Evolutionary conservation across 2,329 filamentous ascomycete species (phyloP), one percentile per base, ranked within the genome.

Genomic region (Alternaria gansuensis): DNA sequence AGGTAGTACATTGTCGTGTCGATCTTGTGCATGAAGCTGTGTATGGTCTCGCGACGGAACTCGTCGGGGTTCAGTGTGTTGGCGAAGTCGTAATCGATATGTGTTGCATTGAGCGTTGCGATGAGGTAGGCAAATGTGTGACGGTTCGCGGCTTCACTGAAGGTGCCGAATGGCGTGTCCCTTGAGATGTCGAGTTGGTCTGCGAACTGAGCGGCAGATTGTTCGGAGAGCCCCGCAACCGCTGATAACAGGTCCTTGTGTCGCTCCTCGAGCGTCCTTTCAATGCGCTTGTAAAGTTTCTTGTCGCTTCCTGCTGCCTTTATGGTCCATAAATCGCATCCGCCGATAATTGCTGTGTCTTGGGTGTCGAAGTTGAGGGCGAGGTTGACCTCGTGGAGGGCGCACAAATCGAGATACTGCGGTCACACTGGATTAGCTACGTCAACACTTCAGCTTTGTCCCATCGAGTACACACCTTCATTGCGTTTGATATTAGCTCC

Each of bases 21-120:
- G 59, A 99, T 86, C 53, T 88, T 92, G 70, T 90, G 90, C 86
- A 96, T 96, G 58, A 97, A 91, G 23, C 86, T 85, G 62, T 90
- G 88, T 63, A 88, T 91, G 59, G 89, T 85, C 81, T 97, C 93
- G 64, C 90, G 89, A 68, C 89, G 90, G 77, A 99, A 99, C 76
- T 99, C 95, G 34, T 89, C 86, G 0, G 95, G 93, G 36, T 93
- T 89, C 58, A 98, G 83, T 33, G 95, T 89, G 73, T 97, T 90
- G 2, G 93, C 97, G 79, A 99, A 99, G 78, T 99, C 95, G 78
- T 99, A 98, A 79, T 99, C 92, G 2, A 91, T 88, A 79, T 99
- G 94, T 58, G 92, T 96, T 5, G 95, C 95, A 74, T 99, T 99
- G 34, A 99, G 83, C 0, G 94, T 98, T 36, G 95, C 95, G 68